phyloP scores from a whole-genome alignment of 2,329 filamentous ascomycete species.

The Ophiognomonia clavigignenti-juglandacearum region DNA sequence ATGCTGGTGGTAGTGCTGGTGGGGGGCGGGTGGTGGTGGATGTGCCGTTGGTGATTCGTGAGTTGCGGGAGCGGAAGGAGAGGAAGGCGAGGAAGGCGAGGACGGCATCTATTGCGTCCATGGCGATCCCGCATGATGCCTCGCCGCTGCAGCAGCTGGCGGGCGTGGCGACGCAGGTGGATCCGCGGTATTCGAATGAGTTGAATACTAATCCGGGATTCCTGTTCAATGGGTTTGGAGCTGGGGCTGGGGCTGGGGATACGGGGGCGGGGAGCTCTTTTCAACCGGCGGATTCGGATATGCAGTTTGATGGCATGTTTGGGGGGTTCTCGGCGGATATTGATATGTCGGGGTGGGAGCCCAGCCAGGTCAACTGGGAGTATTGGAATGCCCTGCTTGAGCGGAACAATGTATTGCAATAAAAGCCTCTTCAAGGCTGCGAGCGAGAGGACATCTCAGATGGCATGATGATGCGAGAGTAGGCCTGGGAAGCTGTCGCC shows the following conservation, averaged over 20 bases:
- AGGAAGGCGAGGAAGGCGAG: slow-evolving; percentile 13
- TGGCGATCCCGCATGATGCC: slow-evolving; percentile 2
- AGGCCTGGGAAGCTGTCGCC: too few species aligned
- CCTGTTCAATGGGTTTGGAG: neutral
- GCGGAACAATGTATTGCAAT: slow-evolving; percentile 14
- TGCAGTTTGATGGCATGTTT: slow-evolving; percentile 14
- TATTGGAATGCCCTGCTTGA: slow-evolving; percentile 16
- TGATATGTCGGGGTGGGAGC: slow-evolving; percentile 9
- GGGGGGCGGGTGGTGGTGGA: too few species aligned
- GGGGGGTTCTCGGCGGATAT: slow-evolving; percentile 11
- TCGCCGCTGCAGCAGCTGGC: slow-evolving; percentile 14
- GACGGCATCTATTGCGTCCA: neutral
- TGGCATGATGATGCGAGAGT: too few species aligned
- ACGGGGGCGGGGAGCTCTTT: neutral
- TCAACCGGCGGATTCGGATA: slow-evolving; percentile 4
- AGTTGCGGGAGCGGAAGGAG: slow-evolving; percentile 11
- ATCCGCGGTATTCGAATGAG: slow-evolving; percentile 6
- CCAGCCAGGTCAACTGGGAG: slow-evolving; percentile 12
- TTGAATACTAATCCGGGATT: neutral
- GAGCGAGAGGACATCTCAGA: too few species aligned
- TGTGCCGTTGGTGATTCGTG: slow-evolving; percentile 4
- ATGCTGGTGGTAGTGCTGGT: too few species aligned
- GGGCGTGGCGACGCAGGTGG: slow-evolving; percentile 13
- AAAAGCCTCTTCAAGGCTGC: too few species aligned
- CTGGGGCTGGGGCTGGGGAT: neutral